Evolutionary conservation across 768 basidiomycete genomes (phyloP).

Genomic region (Pluteus cervinus): DNA sequence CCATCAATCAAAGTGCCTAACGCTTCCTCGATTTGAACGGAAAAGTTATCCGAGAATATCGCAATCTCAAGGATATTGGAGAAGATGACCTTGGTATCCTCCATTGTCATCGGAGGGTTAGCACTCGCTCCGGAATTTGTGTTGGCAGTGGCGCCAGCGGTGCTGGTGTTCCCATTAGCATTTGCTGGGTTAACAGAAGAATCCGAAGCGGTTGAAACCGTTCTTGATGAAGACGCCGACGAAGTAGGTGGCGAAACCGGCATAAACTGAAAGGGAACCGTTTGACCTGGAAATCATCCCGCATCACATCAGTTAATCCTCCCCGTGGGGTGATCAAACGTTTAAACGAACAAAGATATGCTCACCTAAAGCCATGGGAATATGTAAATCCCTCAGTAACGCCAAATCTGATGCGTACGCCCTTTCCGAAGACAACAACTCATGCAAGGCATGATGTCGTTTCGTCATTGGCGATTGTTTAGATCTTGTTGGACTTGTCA

Average conservation of each 20-base stretch:
- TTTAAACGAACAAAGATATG: constrained; percentile 15
- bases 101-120: constrained; percentile 60
- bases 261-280: constrained; percentile 26
- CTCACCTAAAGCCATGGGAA: constrained; percentile 72
- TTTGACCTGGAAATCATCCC: constrained; percentile 27
- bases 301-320: constrained; percentile 4
- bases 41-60: constrained; percentile 60
- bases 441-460: constrained; percentile 71
- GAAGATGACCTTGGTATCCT: constrained; percentile 71
- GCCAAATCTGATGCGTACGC: constrained; percentile 83
- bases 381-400: constrained; percentile 70
- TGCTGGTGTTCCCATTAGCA: not conserved
- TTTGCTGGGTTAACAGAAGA: constrained; percentile 28
- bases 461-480: constrained; percentile 49
- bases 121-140: constrained; percentile 8
- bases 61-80: constrained; percentile 74
- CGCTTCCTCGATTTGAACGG: constrained; percentile 58
- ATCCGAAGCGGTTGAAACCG: constrained; percentile 45
- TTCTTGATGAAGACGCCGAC: constrained; percentile 43
- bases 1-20: constrained; percentile 58
- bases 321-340: constrained; percentile 21
- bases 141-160: too few species aligned
- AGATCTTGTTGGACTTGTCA: too few species aligned
- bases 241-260: constrained; percentile 42
- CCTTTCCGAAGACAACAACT: constrained; percentile 72